Conservation (phyloP, 768 basidiomycete genomes). For the Inosperma sp. region DNA sequence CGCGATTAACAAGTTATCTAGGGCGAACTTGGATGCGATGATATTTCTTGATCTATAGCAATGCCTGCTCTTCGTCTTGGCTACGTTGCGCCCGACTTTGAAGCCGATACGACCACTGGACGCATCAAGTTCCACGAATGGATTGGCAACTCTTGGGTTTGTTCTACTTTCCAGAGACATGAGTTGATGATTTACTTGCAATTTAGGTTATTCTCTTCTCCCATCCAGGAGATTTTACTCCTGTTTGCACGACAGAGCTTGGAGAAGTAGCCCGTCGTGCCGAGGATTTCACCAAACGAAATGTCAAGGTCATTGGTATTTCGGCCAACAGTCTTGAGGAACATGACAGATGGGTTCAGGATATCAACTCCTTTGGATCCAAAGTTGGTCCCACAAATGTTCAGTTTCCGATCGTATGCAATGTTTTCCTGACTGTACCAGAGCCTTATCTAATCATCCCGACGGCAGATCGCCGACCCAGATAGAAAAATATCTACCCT, state of each 20-base stretch:
- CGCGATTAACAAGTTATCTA: constrained; percentile 43
- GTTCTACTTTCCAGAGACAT: constrained; percentile 17
- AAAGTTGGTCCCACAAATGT: constrained; percentile 68
- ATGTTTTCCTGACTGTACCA: constrained; percentile 1
- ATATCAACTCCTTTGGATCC: constrained; percentile 78
- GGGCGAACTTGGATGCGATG: constrained; percentile 5
- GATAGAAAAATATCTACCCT: constrained; percentile 79
- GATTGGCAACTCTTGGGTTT: constrained; percentile 84
- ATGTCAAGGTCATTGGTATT: constrained; percentile 91
- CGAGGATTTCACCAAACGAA: constrained; percentile 78
- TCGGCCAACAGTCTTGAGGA: constrained; percentile 85
- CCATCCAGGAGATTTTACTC: constrained; percentile 91
- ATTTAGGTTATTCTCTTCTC: constrained; percentile 83
- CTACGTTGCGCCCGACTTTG: constrained; percentile 85
- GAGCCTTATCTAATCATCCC: not conserved
- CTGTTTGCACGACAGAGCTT: constrained; percentile 95
- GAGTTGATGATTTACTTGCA: constrained; percentile 6
- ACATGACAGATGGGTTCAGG: constrained; percentile 85
- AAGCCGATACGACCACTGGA: constrained; percentile 84
- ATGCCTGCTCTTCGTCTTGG: constrained; percentile 73
- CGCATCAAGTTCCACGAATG: constrained; percentile 90
- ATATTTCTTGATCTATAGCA: constrained; percentile 10
- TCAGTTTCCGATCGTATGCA: constrained; percentile 84
- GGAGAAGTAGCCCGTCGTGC: constrained; percentile 90
- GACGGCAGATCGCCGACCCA: constrained; percentile 78